These are phyloP conservation scores for Cladosporium oxysporum DNA, from an alignment of 2,329 filamentous ascomycete species.

Conservation along the genomic window DNA sequence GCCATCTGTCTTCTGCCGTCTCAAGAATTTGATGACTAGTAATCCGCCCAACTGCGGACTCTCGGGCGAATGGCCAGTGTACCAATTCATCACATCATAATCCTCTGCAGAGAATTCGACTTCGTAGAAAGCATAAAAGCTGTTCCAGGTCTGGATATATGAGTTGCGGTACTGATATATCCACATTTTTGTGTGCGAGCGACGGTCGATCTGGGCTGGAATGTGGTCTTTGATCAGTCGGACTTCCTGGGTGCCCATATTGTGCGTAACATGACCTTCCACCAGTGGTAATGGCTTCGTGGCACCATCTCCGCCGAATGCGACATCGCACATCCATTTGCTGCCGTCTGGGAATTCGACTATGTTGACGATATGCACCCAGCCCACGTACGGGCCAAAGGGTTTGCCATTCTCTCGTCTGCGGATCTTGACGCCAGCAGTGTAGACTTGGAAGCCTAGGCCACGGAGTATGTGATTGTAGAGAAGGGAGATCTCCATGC, in stretches of 20 bases:
- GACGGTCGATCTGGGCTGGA: conserved; percentile 27
- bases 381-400: conserved; percentile 24
- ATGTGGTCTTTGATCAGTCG: conserved; percentile 27
- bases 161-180: conserved; percentile 43
- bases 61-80: conserved; percentile 48
- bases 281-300: conserved; percentile 60
- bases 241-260: conserved; percentile 30
- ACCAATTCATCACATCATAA: conserved; percentile 62
- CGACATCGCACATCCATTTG: conserved; percentile 62
- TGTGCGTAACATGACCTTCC: conserved; percentile 44
- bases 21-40: conserved; percentile 54
- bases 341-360: conserved; percentile 53
- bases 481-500: conserved; percentile 60
- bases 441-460: conserved; percentile 51
- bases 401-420: conserved; percentile 49
- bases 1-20: conserved; percentile 22
- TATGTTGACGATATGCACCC: conserved; percentile 47
- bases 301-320: conserved; percentile 64
- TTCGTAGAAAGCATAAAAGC: conserved; percentile 66
- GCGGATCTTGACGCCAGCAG: conserved; percentile 43
- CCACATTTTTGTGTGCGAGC: conserved; percentile 45
- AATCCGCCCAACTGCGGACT: conserved; percentile 58
- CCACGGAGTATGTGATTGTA: conserved; percentile 54
- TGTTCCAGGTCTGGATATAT: conserved; percentile 54
- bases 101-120: conserved; percentile 63